A percentile compares a stretch with the other conserved stretches of the same genome.
phyloP scores from a whole-genome alignment of 129 eudicot species.

The Flaveria linearis region DNA sequence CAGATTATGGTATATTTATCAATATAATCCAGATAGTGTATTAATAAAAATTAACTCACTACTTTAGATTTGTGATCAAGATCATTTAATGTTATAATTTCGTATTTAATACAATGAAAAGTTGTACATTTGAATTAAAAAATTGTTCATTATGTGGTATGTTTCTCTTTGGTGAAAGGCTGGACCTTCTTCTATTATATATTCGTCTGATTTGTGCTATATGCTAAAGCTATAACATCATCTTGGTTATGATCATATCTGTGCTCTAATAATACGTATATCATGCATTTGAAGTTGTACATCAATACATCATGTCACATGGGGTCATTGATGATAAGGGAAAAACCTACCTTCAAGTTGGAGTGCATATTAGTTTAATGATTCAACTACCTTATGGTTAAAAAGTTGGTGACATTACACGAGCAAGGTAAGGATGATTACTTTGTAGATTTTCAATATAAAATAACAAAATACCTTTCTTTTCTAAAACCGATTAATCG shows the following conservation, averaged over 20 bases:
- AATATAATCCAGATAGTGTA: no score
- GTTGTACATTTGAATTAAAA: no score
- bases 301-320: neutral
- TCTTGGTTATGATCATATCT: neutral
- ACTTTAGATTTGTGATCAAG: no score
- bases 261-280: neutral
- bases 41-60: no score
- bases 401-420: neutral
- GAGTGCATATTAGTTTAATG: slow-evolving; percentile 18
- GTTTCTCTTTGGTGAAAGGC: slow-evolving; percentile 2
- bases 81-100: no score
- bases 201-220: neutral
- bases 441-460: neutral
- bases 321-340: neutral
- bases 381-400: slow-evolving; percentile 18
- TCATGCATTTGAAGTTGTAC: neutral
- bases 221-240: neutral
- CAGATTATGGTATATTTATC: no score
- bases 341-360: neutral
- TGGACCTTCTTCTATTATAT: neutral
- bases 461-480: neutral
- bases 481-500: neutral
- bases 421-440: neutral
- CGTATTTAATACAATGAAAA: no score
- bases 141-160: neutral